Evolutionary conservation across 108 stramenopile genomes (phyloP).

Genomic region (Stephanodiscus triporus): DNA sequence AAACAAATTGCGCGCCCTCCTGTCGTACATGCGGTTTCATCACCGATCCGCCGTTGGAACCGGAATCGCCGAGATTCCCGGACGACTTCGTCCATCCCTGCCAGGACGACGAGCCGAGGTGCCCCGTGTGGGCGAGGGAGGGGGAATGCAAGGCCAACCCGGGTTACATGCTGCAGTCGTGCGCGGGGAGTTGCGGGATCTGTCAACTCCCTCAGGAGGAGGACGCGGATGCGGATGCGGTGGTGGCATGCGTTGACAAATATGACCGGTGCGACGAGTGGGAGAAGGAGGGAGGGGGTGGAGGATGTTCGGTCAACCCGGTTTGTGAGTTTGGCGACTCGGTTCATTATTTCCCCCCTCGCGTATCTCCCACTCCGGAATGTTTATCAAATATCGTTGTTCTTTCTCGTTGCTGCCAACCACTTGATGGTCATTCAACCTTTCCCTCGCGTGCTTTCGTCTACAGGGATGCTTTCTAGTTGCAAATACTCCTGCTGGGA

Average conservation of each 20-base stretch:
- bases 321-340: neutral
- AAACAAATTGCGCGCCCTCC: too few relatives aligned
- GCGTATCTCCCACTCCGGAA: neutral
- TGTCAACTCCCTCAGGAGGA: slow-evolving; percentile 8
- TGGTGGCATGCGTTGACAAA: slow-evolving; percentile 3
- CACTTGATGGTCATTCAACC: too few relatives aligned
- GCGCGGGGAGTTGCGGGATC: slow-evolving; percentile 15
- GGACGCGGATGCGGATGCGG: neutral
- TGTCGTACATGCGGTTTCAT: too few relatives aligned
- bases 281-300: slow-evolving; percentile 5
- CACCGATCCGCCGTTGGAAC: too few relatives aligned
- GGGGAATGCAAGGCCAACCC: slow-evolving; percentile 25
- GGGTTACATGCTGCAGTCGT: slow-evolving; percentile 20
- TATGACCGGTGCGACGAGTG: slow-evolving; percentile 3
- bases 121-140: slow-evolving; percentile 23
- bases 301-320: slow-evolving; percentile 16
- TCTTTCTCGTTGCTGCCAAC: too few relatives aligned
- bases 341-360: neutral
- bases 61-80: neutral
- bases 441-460: neutral
- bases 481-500: slow-evolving; percentile 43
- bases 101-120: slow-evolving; percentile 13
- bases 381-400: too few relatives aligned
- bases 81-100: slow-evolving; percentile 29
- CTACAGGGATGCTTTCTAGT: slow-evolving; percentile 14